Percentiles rank a stretch among this genome's conserved stretches.
phyloP scores from a whole-genome alignment of 2,329 filamentous ascomycete genomes.

The Trichoderma koningiopsis region DNA sequence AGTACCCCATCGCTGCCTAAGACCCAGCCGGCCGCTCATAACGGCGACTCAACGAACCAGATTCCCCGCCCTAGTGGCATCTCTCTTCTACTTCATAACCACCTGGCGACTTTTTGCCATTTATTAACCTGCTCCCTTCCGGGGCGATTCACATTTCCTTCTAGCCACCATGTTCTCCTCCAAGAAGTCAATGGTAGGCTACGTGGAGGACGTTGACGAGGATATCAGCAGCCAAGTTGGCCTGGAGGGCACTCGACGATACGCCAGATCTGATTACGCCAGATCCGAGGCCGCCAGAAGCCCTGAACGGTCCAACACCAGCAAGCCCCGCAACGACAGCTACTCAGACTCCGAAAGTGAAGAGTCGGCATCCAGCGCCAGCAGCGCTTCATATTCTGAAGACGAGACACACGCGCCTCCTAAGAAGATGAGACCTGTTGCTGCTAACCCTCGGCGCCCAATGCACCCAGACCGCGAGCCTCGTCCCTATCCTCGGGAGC shows the following conservation, averaged over 20 bases:
- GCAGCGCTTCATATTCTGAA: conserved; percentile 47
- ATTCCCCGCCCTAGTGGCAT: conserved; percentile 37
- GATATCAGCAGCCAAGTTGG: conserved; percentile 49
- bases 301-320: conserved; percentile 55
- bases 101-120: background rate
- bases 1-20: conserved; percentile 1
- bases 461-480: conserved; percentile 33
- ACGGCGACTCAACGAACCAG: conserved; percentile 1
- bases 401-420: conserved; percentile 46
- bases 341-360: conserved; percentile 39
- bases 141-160: conserved; percentile 27
- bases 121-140: conserved; percentile 25
- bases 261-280: conserved; percentile 56
- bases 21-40: conserved; percentile 19
- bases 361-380: conserved; percentile 37
- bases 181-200: conserved; percentile 41
- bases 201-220: conserved; percentile 57
- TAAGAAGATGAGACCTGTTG: conserved; percentile 36
- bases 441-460: conserved; percentile 32
- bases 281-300: conserved; percentile 47
- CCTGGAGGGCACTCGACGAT: conserved; percentile 45
- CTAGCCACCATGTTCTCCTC: conserved; percentile 40
- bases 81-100: conserved; percentile 29
- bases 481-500: conserved; percentile 30
- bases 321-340: conserved; percentile 49